Evolutionary conservation across 176 grass and related monocot species (phyloP).

Genomic region (Hordeum marinum): DNA sequence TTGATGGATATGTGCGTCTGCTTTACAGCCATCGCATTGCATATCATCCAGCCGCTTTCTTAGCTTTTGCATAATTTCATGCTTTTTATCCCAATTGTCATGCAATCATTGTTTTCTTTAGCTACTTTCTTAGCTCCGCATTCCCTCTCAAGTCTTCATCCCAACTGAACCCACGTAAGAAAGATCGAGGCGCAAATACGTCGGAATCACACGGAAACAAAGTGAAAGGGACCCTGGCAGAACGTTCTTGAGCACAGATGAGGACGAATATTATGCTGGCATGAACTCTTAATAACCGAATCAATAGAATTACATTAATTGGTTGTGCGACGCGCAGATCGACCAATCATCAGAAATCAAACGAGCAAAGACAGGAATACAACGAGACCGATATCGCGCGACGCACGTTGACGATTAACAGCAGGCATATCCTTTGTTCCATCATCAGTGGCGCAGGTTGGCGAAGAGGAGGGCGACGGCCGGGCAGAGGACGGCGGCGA

Average conservation of each 20-base stretch:
- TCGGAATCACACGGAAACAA: neutral
- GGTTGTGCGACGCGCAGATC: neutral
- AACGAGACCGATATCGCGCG: neutral
- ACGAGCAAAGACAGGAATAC: neutral
- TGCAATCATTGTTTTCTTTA: neutral
- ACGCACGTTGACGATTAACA: neutral
- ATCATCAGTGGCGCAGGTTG: constrained; percentile 51
- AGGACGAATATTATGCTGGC: neutral
- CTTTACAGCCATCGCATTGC: constrained; percentile 28
- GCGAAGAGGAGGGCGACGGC: constrained; percentile 53
- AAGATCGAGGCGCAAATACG: too few relatives aligned
- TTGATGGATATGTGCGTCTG: neutral
- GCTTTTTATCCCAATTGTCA: neutral
- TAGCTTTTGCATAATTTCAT: neutral
- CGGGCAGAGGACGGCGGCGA: constrained; percentile 62
- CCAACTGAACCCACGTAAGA: neutral
- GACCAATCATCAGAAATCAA: neutral
- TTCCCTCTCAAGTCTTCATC: neutral
- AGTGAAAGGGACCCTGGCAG: neutral
- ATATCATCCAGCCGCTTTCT: neutral
- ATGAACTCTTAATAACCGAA: constrained; percentile 20
- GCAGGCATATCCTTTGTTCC: too few relatives aligned
- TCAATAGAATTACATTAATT: neutral
- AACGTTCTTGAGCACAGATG: neutral
- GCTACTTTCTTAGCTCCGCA: neutral